Evolutionary conservation across 306 rosid species (phyloP).

Genomic region (Fagus crenata): DNA sequence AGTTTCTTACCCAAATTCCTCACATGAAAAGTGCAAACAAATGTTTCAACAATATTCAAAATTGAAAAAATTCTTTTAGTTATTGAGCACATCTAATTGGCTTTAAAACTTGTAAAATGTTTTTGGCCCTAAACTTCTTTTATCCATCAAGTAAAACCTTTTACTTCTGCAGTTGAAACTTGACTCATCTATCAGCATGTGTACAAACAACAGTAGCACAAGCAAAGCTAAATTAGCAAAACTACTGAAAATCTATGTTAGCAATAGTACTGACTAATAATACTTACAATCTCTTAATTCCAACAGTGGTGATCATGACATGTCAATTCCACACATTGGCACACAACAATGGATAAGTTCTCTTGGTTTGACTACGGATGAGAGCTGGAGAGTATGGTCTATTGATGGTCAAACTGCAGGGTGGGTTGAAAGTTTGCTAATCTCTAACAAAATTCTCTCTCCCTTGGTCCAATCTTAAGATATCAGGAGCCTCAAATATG

Average conservation of each 20-base stretch:
- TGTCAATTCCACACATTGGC: constrained; percentile 29
- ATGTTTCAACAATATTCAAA: background rate
- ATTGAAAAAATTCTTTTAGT: background rate
- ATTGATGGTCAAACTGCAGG: constrained; percentile 24
- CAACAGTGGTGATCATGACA: constrained; percentile 30
- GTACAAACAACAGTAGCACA: background rate
- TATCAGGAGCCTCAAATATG: background rate
- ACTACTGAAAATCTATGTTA: background rate
- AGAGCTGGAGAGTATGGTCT: constrained; percentile 31
- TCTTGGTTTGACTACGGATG: constrained; percentile 15
- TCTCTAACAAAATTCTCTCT: background rate
- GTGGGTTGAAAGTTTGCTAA: constrained; percentile 5
- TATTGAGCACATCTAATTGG: background rate
- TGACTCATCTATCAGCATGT: background rate
- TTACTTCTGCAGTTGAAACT: background rate
- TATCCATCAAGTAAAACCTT: background rate
- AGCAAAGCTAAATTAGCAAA: background rate
- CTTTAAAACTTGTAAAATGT: background rate
- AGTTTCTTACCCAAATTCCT: background rate
- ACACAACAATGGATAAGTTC: constrained; percentile 25
- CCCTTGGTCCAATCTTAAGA: background rate
- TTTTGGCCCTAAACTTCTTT: background rate
- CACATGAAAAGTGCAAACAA: background rate
- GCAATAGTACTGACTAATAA: background rate
- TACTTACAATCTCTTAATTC: background rate